phyloP scores from a whole-genome alignment of 495 filamentous ascomycete genomes.

The Penicillium parvum region DNA sequence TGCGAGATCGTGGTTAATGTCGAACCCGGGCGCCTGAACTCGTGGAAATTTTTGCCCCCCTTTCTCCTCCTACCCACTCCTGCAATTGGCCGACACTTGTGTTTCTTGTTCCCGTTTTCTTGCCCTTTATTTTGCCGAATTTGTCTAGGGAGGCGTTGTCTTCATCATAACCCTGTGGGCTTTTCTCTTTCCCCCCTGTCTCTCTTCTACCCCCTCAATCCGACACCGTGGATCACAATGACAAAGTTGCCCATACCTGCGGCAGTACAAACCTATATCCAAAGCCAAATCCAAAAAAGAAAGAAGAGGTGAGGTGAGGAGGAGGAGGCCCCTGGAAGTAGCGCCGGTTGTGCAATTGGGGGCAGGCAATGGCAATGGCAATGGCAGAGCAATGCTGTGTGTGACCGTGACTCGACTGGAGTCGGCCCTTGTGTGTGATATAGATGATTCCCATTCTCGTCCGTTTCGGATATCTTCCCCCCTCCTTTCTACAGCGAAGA shows the following conservation, averaged over 20 bases:
- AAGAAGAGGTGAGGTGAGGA: slow-evolving; percentile 1
- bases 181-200: slow-evolving; percentile 35
- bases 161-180: slow-evolving; percentile 47
- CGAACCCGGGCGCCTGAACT: slow-evolving; percentile 35
- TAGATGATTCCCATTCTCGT: slow-evolving; percentile 31
- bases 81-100: slow-evolving; percentile 44
- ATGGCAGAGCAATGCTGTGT: no score
- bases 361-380: background rate
- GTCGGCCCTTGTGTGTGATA: slow-evolving; percentile 24
- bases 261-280: slow-evolving; percentile 25
- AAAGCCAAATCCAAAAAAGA: slow-evolving; percentile 18
- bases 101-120: slow-evolving; percentile 19
- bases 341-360: slow-evolving; percentile 12
- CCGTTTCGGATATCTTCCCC: slow-evolving; percentile 22
- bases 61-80: slow-evolving; percentile 13
- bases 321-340: slow-evolving; percentile 16
- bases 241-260: slow-evolving; percentile 17
- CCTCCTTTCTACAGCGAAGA: slow-evolving; percentile 28
- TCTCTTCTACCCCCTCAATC: slow-evolving; percentile 13
- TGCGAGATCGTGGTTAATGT: slow-evolving; percentile 43
- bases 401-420: no score
- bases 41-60: slow-evolving; percentile 31
- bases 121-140: slow-evolving; percentile 44
- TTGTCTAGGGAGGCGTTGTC: slow-evolving; percentile 52
- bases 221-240: slow-evolving; percentile 25